Base-by-base conservation (phyloP, 2,329 filamentous ascomycete species). In the Penicillium glabrum region DNA sequence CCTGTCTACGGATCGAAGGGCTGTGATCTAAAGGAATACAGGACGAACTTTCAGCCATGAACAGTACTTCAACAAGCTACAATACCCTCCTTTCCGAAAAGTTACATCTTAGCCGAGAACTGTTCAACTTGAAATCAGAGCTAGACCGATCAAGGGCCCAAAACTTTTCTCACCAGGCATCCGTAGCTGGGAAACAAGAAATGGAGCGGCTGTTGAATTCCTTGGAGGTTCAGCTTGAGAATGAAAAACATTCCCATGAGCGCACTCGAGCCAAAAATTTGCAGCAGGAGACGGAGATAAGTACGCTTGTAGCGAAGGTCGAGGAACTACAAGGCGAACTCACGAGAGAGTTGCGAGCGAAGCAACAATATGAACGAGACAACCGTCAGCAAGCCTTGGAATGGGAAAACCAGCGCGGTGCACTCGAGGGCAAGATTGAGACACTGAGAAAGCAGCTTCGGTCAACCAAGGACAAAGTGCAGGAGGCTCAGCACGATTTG, bases 171-270 rank as follows among this genome's bases (percentile, higher is more conserved):
- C 86, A 93, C 53, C 87, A 92, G 67, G 82, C 83, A 2, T 78
- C 90, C 11, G 79, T 96, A 16, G 81, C 88, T 1, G 91, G 96
- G 69, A 96, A 96, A 72, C 80, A 93, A 46, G 83, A 88, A 2
- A 76, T 97, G 14, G 88, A 95, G 69, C 87, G 89, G 46, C 90
- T 95, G 73, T 74, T 96, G 27, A 88, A 83, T 67, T 86, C 88
- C 1, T 74, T 93, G 2, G 89, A 96, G 72, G 86, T 91, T 44
- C 89, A 96, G 65, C 81, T 96, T 2, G 90, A 93, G 62, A 90
- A 89, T 63, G 90, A 95, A 70, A 93, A 86, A 72, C 84, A 86
- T n/a, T 82, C 86, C 3, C 79, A 83, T 9, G 84, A 87, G 63
- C 84, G 87, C 51, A 82, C 82, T 75, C 63, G 78, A 76, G 53